phyloP scores from a whole-genome alignment of 169 alveolate genomes.

The Plasmodium gallinaceum region DNA sequence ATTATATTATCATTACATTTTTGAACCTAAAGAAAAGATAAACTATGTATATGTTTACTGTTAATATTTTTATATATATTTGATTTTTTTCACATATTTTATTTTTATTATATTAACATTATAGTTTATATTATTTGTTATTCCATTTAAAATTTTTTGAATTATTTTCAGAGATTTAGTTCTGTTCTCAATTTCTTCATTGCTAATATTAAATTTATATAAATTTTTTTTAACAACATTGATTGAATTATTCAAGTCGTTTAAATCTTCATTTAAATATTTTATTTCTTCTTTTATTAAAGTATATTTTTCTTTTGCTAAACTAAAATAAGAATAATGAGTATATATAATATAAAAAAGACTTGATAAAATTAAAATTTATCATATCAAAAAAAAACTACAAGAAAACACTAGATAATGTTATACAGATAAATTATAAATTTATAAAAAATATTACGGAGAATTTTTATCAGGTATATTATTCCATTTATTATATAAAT shows the following conservation, averaged over 20 bases:
- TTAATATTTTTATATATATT: neutral
- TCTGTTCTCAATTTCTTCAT: constrained; percentile 61
- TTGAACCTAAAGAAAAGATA: constrained; percentile 28
- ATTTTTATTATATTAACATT: constrained; percentile 15
- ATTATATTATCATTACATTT: constrained; percentile 15
- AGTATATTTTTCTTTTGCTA: constrained; percentile 60
- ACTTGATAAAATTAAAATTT: no score
- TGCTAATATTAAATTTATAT: constrained; percentile 65
- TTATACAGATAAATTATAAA: no score
- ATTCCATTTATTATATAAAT: constrained; percentile 62
- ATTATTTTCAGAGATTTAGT: constrained; percentile 40
- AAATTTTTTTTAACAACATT: constrained; percentile 62
- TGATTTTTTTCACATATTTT: neutral
- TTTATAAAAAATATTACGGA: constrained; percentile 11
- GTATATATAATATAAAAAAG: no score
- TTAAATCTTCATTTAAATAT: constrained; percentile 60
- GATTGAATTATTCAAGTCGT: constrained; percentile 65
- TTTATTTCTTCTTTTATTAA: constrained; percentile 73
- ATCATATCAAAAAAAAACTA: no score
- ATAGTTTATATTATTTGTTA: constrained; percentile 22
- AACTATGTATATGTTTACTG: neutral
- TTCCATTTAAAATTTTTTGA: constrained; percentile 25
- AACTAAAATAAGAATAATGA: constrained; percentile 5
- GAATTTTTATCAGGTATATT: constrained; percentile 63
- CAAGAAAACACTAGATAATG: no score